Base-by-base conservation (phyloP, 306 rosid species). In the Trifolium pratense region DNA sequence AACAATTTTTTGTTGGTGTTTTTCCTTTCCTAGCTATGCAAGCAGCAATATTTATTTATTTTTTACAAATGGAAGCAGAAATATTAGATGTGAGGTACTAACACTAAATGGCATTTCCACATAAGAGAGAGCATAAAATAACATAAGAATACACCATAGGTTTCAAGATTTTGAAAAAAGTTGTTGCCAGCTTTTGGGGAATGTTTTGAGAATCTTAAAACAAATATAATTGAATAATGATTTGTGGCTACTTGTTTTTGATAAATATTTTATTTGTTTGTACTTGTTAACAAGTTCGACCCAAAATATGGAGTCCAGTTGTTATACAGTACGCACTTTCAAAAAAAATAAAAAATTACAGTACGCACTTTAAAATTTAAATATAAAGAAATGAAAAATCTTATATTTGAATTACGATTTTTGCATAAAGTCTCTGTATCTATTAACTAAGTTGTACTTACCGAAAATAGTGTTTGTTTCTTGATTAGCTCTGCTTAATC, bases 161-260 rank as follows among this genome's bases (percentile, higher is more conserved):
- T 60, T 70, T 40, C 7, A 58, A 69, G 78, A 65, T 78, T 58
- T 70, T 37, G 13, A 45, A 42, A 56, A 61, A 51, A 62, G 66
- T 56, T 75, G 71, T 29, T 48, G 68, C 75, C 16, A 20, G 69
- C 62, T 65, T 79, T 79, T 17, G 68, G 73, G 72, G 74, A 70
- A 79, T 70, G 74, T 70, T 42, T 29, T 53, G 52, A 66, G 74
- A 76, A 65, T 64, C 34, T 71, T 21, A 65, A 80, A 80, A 70
- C 75, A 67, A 53, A 62, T 14, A 21, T 21, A 21, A 34, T 34
- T 34, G 71, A 61, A 61, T 29, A 75, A 17, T 73, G 75, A 60
- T 80, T 49, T 75, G 51, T 53, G 13, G 66, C 62, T 65, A 68
- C 49, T 40, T 40, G 55, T 68, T 52, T 52, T 73, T 42, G 59